Evolutionary conservation across 495 filamentous ascomycete genomes (phyloP).

Genomic region (Neurospora sp.): DNA sequence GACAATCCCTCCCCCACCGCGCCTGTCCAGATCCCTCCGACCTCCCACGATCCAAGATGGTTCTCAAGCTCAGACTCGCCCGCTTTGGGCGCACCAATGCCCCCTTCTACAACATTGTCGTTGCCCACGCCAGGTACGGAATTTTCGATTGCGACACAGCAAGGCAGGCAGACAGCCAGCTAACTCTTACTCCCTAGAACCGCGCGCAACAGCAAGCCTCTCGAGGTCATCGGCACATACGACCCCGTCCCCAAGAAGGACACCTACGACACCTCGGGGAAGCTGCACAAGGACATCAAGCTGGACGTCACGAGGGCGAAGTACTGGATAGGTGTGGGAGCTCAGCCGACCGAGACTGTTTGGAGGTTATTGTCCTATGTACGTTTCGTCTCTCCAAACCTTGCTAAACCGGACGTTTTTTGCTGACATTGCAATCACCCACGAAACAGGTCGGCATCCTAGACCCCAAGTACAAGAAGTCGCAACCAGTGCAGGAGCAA

Average conservation of each 20-base stretch:
- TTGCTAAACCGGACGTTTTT: not conserved
- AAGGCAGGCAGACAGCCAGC: not conserved
- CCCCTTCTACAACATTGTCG: constrained; percentile 95
- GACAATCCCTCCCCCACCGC: not conserved
- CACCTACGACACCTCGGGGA: constrained; percentile 54
- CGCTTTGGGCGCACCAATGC: constrained; percentile 82
- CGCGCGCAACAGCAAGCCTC: constrained; percentile 71
- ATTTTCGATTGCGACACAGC: not conserved
- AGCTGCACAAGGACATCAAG: constrained; percentile 77
- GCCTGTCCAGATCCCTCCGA: not conserved
- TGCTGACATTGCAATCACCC: not conserved
- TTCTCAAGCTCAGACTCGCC: constrained; percentile 82
- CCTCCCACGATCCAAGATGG: constrained; percentile 48
- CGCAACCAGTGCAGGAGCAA: not conserved
- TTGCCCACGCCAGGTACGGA: constrained; percentile 82
- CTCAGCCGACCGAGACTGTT: constrained; percentile 80
- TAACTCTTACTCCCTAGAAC: constrained; percentile 36
- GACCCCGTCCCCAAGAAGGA: constrained; percentile 74
- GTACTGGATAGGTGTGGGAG: constrained; percentile 96
- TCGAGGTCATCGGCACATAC: constrained; percentile 94
- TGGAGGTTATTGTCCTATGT: constrained; percentile 86
- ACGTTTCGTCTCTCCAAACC: constrained; percentile 18
- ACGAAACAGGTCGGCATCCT: not conserved
- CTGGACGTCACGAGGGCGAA: constrained; percentile 70
- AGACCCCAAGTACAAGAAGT: not conserved